Evolutionary conservation across 2,329 filamentous ascomycete species (phyloP), one percentile per base, ranked within the genome.

Genomic region (Rasamsonia emersonii): DNA sequence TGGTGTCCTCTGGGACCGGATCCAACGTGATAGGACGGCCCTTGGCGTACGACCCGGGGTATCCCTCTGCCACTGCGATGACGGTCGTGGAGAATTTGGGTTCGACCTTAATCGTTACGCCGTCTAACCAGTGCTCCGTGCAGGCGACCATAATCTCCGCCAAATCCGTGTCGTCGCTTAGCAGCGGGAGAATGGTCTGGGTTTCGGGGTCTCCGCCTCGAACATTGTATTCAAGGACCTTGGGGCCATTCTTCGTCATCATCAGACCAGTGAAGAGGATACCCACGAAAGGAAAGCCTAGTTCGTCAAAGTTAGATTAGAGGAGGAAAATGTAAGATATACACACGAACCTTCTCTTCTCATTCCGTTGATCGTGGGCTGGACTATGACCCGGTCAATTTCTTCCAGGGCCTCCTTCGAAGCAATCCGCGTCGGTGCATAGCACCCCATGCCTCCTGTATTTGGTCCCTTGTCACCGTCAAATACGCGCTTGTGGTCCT

Each of bases 381-480:
- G 77, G n/a, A 96, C 73, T 33, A 95, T 81, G 19, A 82, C 82
- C 35, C 71, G 70, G 53, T 95, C 81, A 39, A 98, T 77, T 39
- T 78, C 71, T 11, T 79, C 79, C 11, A 91, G 71, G n/a, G 93
- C 68, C 39, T 80, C 75, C 31, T 77, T 73, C 0, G 80, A 82
- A 18, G 81, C 79, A 47, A 88, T 79, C 42, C 76, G 82, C 2
- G 88, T 93, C n/a, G 84, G 84, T 10, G 88, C 86, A 59, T 96
- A 96, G 54, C 86, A 94, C 31, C 91, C 91, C 91, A 96, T 96
- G 24, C 91, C 91, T 38, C 89, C 91, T 2, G 91, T 96, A 64
- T 96, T 96, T 21, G 86, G 84, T 2, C 91, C 91, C 30, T 75
- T 71, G 54, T 96, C 89, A 33, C 83, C 85, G 50, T 98, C 91